Evolutionary conservation across 768 basidiomycete species (phyloP).

Genomic region (Boletus pseudopeckii): DNA sequence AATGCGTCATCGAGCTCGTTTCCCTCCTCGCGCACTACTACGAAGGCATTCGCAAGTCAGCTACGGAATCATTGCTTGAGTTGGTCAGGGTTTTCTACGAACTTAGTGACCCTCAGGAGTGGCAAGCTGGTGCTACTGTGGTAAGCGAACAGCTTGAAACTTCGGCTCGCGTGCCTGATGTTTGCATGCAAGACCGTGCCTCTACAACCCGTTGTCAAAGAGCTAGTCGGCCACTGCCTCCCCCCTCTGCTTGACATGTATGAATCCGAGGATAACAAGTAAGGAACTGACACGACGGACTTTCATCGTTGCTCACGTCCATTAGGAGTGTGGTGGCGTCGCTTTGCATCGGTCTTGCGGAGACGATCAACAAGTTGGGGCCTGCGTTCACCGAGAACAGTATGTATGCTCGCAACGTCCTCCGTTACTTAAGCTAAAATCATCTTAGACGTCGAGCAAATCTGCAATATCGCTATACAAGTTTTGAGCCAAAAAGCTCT

Average conservation of each 20-base stretch:
- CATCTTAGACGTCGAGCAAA: constrained; percentile 59
- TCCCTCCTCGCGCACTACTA: constrained; percentile 86
- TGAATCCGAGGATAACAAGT: constrained; percentile 96
- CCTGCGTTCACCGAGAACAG: constrained; percentile 79
- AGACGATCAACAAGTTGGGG: constrained; percentile 90
- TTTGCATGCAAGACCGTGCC: constrained; percentile 37
- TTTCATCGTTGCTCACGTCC: constrained; percentile 13
- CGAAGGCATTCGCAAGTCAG: constrained; percentile 94
- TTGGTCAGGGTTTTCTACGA: constrained; percentile 91
- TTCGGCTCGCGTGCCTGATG: constrained; percentile 5
- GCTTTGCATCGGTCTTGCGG: constrained; percentile 84
- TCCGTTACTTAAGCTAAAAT: constrained; percentile 3
- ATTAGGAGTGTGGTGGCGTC: constrained; percentile 80
- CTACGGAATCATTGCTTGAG: constrained; percentile 82
- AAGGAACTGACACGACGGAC: constrained; percentile 34
- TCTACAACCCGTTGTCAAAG: constrained; percentile 66
- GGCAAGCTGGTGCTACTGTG: constrained; percentile 68
- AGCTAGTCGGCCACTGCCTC: constrained; percentile 74
- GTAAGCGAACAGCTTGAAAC: constrained; percentile 39
- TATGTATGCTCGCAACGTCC: constrained; percentile 37
- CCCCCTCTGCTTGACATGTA: constrained; percentile 82
- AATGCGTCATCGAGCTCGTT: constrained; percentile 74
- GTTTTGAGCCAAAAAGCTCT: constrained; percentile 92
- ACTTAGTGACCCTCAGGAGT: constrained; percentile 75
- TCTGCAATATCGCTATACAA: constrained; percentile 79